Conservation (phyloP, 2,329 filamentous ascomycete genomes). For the Rhynchosporium agropyri region DNA sequence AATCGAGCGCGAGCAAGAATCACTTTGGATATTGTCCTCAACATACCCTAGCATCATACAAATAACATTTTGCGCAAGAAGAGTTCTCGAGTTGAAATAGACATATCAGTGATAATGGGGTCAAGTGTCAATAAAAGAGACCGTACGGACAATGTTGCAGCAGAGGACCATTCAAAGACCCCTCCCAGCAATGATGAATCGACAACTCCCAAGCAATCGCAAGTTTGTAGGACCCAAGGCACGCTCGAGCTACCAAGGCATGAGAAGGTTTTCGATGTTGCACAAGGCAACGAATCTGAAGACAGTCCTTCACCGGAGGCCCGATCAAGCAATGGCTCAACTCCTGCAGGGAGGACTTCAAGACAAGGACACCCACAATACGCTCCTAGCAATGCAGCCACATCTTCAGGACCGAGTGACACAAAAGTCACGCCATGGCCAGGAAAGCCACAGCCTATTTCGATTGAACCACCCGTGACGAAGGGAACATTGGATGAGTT, state of each 20-base stretch:
- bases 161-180: constrained; percentile 31
- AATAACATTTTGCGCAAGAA: constrained; percentile 18
- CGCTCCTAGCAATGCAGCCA: constrained; percentile 8
- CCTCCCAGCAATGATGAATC: constrained; percentile 32
- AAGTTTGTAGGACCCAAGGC: constrained; percentile 27
- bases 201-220: constrained; percentile 25
- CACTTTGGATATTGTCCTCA: constrained; percentile 25
- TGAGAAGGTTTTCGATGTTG: constrained; percentile 32
- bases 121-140: constrained; percentile 35
- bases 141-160: constrained; percentile 34
- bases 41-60: constrained; percentile 18
- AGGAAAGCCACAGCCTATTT: constrained; percentile 13
- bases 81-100: constrained; percentile 33
- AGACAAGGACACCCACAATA: constrained; percentile 12
- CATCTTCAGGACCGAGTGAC: constrained; percentile 1
- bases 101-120: constrained; percentile 35
- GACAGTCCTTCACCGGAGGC: constrained; percentile 30
- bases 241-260: constrained; percentile 31
- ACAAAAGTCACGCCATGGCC: neutral
- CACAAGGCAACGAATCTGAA: constrained; percentile 29
- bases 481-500: constrained; percentile 83
- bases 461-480: constrained; percentile 76
- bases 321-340: constrained; percentile 22
- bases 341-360: constrained; percentile 1
- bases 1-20: constrained; percentile 21